Base-by-base conservation (phyloP, 2,329 filamentous ascomycete genomes). In the Rhynchosporium agropyri region DNA sequence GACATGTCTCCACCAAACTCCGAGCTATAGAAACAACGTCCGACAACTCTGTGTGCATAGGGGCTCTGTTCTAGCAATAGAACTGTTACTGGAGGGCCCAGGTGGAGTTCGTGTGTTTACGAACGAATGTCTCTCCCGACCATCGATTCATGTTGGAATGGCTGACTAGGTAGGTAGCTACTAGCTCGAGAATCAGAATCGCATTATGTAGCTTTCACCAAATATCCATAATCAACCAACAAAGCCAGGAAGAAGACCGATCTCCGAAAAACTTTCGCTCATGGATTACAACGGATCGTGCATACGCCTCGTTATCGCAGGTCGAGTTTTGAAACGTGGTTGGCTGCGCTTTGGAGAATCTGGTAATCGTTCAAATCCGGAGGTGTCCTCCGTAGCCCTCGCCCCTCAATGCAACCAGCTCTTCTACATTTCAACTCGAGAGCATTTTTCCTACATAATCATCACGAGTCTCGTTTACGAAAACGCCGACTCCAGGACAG, bases 1-100 rank as follows among this genome's bases (percentile, higher is more conserved):
- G 64, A 29, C 33, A 36, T 26, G 28, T 61, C 36, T 36, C 65
- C 65, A 63, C 33, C 61, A 20, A 20, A 61, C 63, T 58, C 56
- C 59, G 65, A 50, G n/a, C 29, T 55, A 42, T 50, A 63, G 13
- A 48, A 57, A 48, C 53, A 62, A 46, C 46, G 40, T 33, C 57
- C 51, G 38, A 59, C 58, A 56, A 48, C 36, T 33, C 55, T 28
- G 20, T 13, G 28, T 12, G 20, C 20, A 33, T 42, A 10, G 29
- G 46, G n/a, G 3, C 6, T 20, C 26, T 4, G 10, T 2, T 49
- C 3, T 12, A 49, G 33, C 5, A 9, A 36, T 6, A 8, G 53
- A 36, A 43, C 26, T 31, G 51, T 46, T 13, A 42, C 6, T 54
- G 36, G 13, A 48, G 28, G 4, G 2, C 13, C 53, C 15, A 31